Base-by-base conservation (phyloP, 305 asterid genomes). In the Salvia sclarea region DNA sequence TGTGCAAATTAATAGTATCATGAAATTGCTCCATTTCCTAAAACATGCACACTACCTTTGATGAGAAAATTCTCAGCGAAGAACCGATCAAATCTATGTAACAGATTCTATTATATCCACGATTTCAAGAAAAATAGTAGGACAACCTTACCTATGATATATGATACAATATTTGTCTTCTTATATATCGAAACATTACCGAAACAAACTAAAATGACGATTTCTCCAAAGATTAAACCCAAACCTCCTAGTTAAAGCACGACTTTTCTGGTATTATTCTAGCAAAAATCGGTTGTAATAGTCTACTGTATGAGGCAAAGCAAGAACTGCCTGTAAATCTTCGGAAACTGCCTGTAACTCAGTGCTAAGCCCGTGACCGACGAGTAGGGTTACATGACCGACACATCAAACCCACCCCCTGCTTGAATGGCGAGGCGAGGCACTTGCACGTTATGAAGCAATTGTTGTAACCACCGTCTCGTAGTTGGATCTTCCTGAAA, bases 401-500 rank as follows among this genome's bases (percentile, higher is more conserved):
- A 88, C 81, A 90, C 91, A 61, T 93, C 96, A 21, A 88, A 87
- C 41, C 85, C 92, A 17, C 81, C 86, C 25, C 91, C 98, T 1
- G 82, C 80, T 75, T 82, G 98, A 76, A 90, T 60, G 54, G 87
- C 72, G 63, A 78, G 91, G 30, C 88, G 84, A 45, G 85, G 83
- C 35, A 80, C 82, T 64, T 79, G 96, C 62, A 93, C 83, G 3
- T 84, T 87, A 77, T 44, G 83, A 73, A 90, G 81, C 85, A 93
- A 71, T 54, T 87, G 92, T 21, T 88, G 97, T 40, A 93, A 77
- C 98, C 97, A 88, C 87, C 91, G 77, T 78, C 89, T 79, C 5
- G 95, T 80, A 0, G 90, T 81, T 24, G 86, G 90, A 74, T 92
- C 98, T 59, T 91, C 98, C 98, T 91, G 92, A 69, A 59, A 14